A percentile compares a stretch with the other conserved stretches of the same genome.
Conservation (phyloP, 306 rosid species). For the Prunus mira region DNA sequence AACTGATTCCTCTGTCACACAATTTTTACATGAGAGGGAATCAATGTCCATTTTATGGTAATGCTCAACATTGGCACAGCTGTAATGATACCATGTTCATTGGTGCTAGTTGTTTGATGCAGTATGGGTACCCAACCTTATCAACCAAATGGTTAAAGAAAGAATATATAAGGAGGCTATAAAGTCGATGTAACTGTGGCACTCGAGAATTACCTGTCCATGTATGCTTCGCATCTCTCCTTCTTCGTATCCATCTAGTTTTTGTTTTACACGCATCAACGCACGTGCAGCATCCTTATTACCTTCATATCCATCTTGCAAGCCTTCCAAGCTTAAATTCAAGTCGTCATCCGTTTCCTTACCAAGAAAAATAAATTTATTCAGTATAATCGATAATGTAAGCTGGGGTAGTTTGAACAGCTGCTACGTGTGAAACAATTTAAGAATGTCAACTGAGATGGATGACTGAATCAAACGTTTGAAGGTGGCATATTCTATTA, state of each 20-base stretch:
- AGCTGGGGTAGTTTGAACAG: background rate
- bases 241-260: constrained; percentile 92
- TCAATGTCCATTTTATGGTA: too few species aligned
- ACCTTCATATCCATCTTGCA: constrained; percentile 71
- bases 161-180: background rate
- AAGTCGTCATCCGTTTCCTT: constrained; percentile 81
- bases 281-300: constrained; percentile 96
- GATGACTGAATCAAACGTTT: background rate
- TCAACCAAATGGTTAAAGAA: background rate
- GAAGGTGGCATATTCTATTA: background rate
- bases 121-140: too few species aligned
- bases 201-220: constrained; percentile 65
- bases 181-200: background rate
- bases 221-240: constrained; percentile 89
- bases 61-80: too few species aligned
- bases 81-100: background rate
- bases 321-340: constrained; percentile 61
- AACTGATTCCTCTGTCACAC: too few species aligned
- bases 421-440: constrained; percentile 4
- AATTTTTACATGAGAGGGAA: too few species aligned
- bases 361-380: constrained; percentile 17
- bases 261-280: constrained; percentile 86
- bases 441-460: background rate
- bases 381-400: constrained; percentile 14
- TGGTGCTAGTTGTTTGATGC: background rate